Base-by-base conservation (phyloP, 2,329 filamentous ascomycete species). In the Tolypocladium inflatum region DNA sequence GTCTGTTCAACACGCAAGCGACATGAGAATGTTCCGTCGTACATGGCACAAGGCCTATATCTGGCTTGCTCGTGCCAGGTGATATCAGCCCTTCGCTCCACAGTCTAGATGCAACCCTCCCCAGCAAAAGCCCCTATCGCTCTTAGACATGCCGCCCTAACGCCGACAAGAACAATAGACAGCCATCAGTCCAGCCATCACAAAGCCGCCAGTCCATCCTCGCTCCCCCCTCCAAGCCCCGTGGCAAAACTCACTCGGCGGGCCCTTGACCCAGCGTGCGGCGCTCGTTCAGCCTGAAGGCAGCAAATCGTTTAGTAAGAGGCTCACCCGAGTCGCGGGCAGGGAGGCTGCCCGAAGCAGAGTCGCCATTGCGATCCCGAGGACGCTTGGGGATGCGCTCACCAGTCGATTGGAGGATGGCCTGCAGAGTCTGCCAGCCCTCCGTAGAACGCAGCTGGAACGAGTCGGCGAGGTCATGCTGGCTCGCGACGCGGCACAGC, bases 331-430 rank as follows among this genome's bases (percentile, higher is more conserved):
- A 71, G 60, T 72, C 71, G 64, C 65, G 64, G 57, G 67, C 63
- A 61, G 61, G 63, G 57, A 65, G 63, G 42, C 60, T 61, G 45
- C 55, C 43, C 38, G 61, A 60, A 55, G 64, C 63, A 59, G 63
- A 62, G 65, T 63, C 65, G 64, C 63, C 74, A 70, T 70, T 71
- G 67, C 70, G 67, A 64, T 73, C 71, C 68, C 76, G 76, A 70
- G 71, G 74, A 70, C 84, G 89, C 82, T 94, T 95, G 75, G 86
- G 87, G 84, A 88, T 85, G 85, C 88, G 88, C 89, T 96, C 92
- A 96, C 92, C 91, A 83, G 90, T 91, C 85, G 91, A 89, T 86
- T 94, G 86, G 77, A 97, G 84, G 73, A 99, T 96, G 73, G 89
- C 88, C 76, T 93, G 82, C 70, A 99, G 81, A 60, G 91, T 97